phyloP scores from a whole-genome alignment of 2,329 filamentous ascomycete genomes.

The Plenodomus tracheiphilus region DNA sequence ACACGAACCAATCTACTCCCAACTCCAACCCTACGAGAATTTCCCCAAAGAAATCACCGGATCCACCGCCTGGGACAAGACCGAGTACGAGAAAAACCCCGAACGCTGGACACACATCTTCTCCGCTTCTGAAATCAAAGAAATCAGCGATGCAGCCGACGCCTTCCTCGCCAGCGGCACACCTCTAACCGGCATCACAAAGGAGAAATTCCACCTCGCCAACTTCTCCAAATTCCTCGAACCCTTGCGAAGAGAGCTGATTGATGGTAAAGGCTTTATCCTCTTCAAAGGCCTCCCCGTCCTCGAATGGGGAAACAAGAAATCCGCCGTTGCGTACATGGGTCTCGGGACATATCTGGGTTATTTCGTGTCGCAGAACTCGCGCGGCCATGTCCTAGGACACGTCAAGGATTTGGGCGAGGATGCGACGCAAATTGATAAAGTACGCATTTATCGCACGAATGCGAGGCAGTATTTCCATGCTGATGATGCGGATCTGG shows the following conservation, averaged over 20 bases:
- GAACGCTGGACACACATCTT: conserved; percentile 76
- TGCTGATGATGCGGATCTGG: conserved; percentile 79
- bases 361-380: conserved; percentile 87
- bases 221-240: conserved; percentile 58
- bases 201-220: conserved; percentile 66
- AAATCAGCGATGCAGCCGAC: conserved; percentile 69
- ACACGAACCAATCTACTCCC: conserved; percentile 67
- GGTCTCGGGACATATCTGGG: conserved; percentile 81
- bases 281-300: conserved; percentile 87
- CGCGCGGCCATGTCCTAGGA: conserved; percentile 79
- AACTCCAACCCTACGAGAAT: conserved; percentile 66
- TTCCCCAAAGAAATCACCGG: conserved; percentile 74
- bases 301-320: conserved; percentile 72
- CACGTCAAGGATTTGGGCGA: conserved; percentile 90
- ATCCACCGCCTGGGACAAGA: conserved; percentile 71
- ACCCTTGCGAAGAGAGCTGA: conserved; percentile 64
- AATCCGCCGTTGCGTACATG: conserved; percentile 76
- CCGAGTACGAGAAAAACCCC: conserved; percentile 64
- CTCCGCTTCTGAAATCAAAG: conserved; percentile 65
- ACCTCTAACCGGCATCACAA: conserved; percentile 72
- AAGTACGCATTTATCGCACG: conserved; percentile 87
- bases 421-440: conserved; percentile 78
- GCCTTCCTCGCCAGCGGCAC: conserved; percentile 66
- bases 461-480: conserved; percentile 87
- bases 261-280: conserved; percentile 87